A percentile compares a stretch with the other conserved stretches of the same genome.
These are phyloP conservation scores for Daucus carota DNA, from an alignment of 129 eudicot genomes.

Conservation along the genomic window DNA sequence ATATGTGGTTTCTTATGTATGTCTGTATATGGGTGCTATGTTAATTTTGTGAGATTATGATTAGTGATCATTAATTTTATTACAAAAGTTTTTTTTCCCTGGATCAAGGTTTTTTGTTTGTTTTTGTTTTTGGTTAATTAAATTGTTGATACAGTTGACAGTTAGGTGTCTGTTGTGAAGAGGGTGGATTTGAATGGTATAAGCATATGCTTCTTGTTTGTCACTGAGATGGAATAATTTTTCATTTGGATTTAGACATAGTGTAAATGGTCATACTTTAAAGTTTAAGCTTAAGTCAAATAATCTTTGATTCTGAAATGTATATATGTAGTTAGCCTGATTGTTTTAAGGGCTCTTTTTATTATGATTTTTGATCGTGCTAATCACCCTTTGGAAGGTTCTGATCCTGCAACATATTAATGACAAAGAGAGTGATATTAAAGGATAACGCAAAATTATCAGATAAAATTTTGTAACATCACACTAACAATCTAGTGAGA, in stretches of 20 bases:
- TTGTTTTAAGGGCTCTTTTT: not conserved
- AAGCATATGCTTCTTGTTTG: not conserved
- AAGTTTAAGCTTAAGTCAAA: not conserved
- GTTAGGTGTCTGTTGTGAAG: not conserved
- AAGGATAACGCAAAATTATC: too few relatives aligned
- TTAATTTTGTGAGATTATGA: not conserved
- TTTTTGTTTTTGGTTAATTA: not conserved
- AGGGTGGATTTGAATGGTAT: not conserved
- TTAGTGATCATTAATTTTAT: not conserved
- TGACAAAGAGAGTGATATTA: too few relatives aligned
- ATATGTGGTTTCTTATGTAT: not conserved
- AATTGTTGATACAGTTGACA: not conserved
- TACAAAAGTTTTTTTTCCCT: not conserved
- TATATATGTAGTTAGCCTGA: not conserved
- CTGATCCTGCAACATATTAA: too few relatives aligned
- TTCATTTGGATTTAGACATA: not conserved
- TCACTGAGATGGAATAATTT: not conserved
- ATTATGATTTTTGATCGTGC: too few relatives aligned
- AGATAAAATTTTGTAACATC: too few relatives aligned
- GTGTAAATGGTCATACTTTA: too few relatives aligned
- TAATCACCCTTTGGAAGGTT: too few relatives aligned
- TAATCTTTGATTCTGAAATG: not conserved
- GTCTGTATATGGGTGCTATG: not conserved
- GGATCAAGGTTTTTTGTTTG: not conserved
- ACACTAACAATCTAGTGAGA: too few relatives aligned